Evolutionary conservation across 2,329 filamentous ascomycete species (phyloP), one percentile per base, ranked within the genome.

Genomic region (Cladosporium sp.): DNA sequence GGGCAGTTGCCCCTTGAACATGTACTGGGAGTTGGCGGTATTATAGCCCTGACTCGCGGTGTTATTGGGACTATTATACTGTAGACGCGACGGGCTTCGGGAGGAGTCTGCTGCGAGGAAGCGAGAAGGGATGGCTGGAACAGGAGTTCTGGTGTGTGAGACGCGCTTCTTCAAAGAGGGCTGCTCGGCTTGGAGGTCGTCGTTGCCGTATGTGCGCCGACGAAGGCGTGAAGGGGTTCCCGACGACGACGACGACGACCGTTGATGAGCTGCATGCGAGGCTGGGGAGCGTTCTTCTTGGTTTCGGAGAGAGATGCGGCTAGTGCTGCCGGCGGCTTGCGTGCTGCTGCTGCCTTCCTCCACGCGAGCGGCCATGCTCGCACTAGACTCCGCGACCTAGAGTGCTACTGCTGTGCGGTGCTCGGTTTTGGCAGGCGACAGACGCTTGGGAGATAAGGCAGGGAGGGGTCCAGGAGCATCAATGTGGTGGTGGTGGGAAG

Each of bases 321-420:
- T 7, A 67, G 68, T 20, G 66, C 67, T 2, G 65, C 67, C 16
- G 66, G 59, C 48, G 68, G 68, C 13, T 55, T 71, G 20, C 68
- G 68, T 18, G 58, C 58, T 4, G n/a, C n/a, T n/a, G n/a, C n/a
- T n/a, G 64, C 61, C 15, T 69, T 69, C 41, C 27, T 69, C 22
- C 38, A 58, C 8, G 52, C 57, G 7, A 68, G 64, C 35, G 40
- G 43, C 3, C 20, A 50, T 33, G 32, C 32, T 15, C 5, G 22
- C 22, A 27, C 22, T 9, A 9, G 5, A 27, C 22, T 27, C 22
- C 4, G 9, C 22, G 4, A 9, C 22, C 22, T 27, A 27, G n/a
- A n/a, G n/a, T n/a, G n/a, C n/a, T n/a, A 27, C 9, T 4, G 22
- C 22, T 27, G 22, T 27, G n/a, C n/a, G n/a, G n/a, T n/a, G n/a